Percentiles rank a stretch among this genome's conserved stretches.
These are phyloP conservation scores for Mycena amicta DNA, from an alignment of 768 basidiomycete genomes.

Conservation along the genomic window DNA sequence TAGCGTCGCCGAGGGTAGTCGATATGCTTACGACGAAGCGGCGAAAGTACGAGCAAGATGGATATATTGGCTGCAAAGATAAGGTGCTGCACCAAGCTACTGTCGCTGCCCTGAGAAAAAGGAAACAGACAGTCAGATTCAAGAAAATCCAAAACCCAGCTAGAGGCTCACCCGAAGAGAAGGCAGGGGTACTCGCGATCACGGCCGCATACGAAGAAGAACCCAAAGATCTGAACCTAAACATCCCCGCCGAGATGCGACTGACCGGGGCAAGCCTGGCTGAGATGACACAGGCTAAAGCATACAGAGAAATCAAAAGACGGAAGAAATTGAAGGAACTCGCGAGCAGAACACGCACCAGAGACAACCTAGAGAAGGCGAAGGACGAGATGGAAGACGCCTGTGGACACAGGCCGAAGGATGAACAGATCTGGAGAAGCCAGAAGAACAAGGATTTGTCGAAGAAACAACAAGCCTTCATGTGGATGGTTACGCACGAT, in stretches of 20 bases:
- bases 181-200: background rate
- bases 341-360: background rate
- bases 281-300: background rate
- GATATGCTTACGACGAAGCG: background rate
- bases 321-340: background rate
- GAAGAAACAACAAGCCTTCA: background rate
- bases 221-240: background rate
- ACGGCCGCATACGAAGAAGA: background rate
- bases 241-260: background rate
- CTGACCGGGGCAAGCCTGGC: background rate
- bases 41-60: background rate
- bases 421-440: conserved; percentile 3
- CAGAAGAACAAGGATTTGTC: conserved; percentile 1
- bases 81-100: background rate
- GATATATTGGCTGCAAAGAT: background rate
- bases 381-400: background rate
- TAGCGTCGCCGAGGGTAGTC: background rate
- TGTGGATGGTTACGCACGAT: conserved; percentile 5
- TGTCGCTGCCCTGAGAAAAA: background rate
- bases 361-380: background rate
- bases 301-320: background rate
- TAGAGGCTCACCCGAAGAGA: background rate
- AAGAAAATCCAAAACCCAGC: background rate
- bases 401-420: background rate
- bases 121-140: background rate